These are phyloP conservation scores for Balansia obtecta DNA, from an alignment of 2,329 filamentous ascomycete species.

Conservation along the genomic window DNA sequence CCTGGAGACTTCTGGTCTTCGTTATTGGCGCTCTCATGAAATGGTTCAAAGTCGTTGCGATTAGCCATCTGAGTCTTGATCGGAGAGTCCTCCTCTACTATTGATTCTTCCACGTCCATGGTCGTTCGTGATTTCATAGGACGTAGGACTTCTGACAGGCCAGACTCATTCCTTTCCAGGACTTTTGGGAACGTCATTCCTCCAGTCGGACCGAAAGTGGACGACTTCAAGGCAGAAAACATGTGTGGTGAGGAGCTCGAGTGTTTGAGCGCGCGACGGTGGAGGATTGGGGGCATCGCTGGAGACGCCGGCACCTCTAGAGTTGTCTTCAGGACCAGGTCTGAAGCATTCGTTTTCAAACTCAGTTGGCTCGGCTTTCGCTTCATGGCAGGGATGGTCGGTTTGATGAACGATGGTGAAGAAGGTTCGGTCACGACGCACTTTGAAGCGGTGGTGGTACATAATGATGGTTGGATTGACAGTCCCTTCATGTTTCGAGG, in stretches of 20 bases:
- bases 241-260: constrained; percentile 57
- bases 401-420: constrained; percentile 71
- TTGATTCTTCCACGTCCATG: constrained; percentile 27
- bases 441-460: constrained; percentile 31
- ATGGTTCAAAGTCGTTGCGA: constrained; percentile 41
- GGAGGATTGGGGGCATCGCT: constrained; percentile 43
- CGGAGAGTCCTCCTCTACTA: constrained; percentile 43
- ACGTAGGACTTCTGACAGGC: constrained; percentile 44
- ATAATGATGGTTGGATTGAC: constrained; percentile 57
- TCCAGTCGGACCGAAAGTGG: constrained; percentile 46
- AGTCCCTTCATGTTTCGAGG: constrained; percentile 76
- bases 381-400: constrained; percentile 55
- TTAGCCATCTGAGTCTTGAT: constrained; percentile 52
- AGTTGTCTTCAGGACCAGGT: constrained; percentile 34
- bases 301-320: constrained; percentile 45
- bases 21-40: constrained; percentile 56
- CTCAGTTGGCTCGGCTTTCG: constrained; percentile 70
- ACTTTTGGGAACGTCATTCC: constrained; percentile 54
- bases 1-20: constrained; percentile 72
- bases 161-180: constrained; percentile 45
- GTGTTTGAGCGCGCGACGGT: constrained; percentile 52
- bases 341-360: constrained; percentile 57
- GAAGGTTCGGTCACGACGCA: constrained; percentile 51
- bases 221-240: constrained; percentile 44
- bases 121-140: constrained; percentile 33